Evolutionary conservation across 2,329 filamentous ascomycete genomes (phyloP).

Genomic region (Aureobasidium zeae): DNA sequence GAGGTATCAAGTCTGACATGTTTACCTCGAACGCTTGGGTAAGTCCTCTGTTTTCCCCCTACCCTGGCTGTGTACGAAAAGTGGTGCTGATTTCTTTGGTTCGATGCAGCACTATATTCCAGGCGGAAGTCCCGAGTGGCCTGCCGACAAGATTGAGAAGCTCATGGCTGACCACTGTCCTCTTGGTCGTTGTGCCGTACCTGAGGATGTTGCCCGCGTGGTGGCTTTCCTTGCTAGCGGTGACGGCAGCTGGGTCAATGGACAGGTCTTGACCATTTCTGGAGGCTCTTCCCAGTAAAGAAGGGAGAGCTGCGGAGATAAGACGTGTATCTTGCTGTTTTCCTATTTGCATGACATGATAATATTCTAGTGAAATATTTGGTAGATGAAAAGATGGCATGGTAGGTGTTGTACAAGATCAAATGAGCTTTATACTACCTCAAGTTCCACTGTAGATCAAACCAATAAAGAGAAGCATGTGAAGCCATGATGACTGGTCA

Average conservation of each 20-base stretch:
- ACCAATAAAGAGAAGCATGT: too few relatives aligned
- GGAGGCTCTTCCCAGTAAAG: conserved; percentile 33
- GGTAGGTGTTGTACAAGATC: too few relatives aligned
- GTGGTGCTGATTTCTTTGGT: background rate
- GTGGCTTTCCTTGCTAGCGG: conserved; percentile 32
- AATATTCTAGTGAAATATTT: too few relatives aligned
- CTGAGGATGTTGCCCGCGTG: conserved; percentile 35
- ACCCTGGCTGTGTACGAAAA: background rate
- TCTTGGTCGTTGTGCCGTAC: conserved; percentile 39
- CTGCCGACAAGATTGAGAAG: conserved; percentile 41
- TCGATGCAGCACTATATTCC: conserved; percentile 44
- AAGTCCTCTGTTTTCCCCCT: conserved; percentile 3
- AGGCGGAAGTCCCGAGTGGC: conserved; percentile 40
- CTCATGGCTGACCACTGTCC: conserved; percentile 44
- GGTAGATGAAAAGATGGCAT: too few relatives aligned
- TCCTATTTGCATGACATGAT: too few relatives aligned
- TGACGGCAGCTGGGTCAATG: conserved; percentile 35
- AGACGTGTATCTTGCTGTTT: too few relatives aligned
- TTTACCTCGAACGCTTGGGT: conserved; percentile 37
- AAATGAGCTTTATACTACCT: too few relatives aligned
- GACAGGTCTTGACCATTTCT: conserved; percentile 36
- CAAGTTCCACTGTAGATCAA: too few relatives aligned
- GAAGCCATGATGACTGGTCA: too few relatives aligned
- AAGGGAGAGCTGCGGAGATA: too few relatives aligned
- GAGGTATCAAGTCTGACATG: conserved; percentile 70